Percentiles rank a stretch among this genome's conserved stretches.
These are phyloP conservation scores for Spongospora subterranea DNA, from an alignment of 208 protist genomes.

Conservation along the genomic window DNA sequence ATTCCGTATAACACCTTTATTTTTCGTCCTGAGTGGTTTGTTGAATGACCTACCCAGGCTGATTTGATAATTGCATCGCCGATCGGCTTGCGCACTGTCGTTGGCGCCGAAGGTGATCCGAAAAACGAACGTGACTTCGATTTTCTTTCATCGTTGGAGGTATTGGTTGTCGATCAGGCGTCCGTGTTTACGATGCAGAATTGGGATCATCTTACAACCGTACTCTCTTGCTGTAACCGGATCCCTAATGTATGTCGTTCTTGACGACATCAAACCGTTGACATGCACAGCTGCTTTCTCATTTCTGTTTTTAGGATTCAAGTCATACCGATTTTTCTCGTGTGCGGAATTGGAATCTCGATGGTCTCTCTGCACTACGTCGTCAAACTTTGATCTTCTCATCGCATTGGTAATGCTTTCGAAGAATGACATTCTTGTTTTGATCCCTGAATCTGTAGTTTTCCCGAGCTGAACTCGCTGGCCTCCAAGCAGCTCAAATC, in stretches of 20 bases:
- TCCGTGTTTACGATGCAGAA: constrained; percentile 43
- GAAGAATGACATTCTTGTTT: not conserved
- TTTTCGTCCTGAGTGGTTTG: not conserved
- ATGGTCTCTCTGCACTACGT: not conserved
- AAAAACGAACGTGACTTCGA: constrained; percentile 33
- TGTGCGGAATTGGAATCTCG: not conserved
- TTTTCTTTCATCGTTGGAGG: constrained; percentile 53
- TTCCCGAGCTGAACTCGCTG: constrained; percentile 11
- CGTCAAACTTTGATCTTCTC: constrained; percentile 28
- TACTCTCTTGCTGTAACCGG: not conserved
- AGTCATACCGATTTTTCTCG: constrained; percentile 40
- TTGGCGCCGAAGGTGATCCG: constrained; percentile 34
- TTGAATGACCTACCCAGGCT: not conserved
- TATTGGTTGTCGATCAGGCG: not conserved
- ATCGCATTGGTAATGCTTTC: constrained; percentile 32
- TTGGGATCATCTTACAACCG: not conserved
- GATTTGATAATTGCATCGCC: constrained; percentile 49
- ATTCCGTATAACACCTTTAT: constrained; percentile 14
- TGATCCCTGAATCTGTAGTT: not conserved
- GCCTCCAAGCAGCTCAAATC: not conserved
- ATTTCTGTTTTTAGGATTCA: constrained; percentile 12
- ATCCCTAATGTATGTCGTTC: not conserved
- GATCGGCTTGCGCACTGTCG: not conserved
- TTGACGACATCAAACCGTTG: not conserved
- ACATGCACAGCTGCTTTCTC: constrained; percentile 6